Evolutionary conservation across 768 basidiomycete genomes (phyloP).

Genomic region (Pisolithus sp.): DNA sequence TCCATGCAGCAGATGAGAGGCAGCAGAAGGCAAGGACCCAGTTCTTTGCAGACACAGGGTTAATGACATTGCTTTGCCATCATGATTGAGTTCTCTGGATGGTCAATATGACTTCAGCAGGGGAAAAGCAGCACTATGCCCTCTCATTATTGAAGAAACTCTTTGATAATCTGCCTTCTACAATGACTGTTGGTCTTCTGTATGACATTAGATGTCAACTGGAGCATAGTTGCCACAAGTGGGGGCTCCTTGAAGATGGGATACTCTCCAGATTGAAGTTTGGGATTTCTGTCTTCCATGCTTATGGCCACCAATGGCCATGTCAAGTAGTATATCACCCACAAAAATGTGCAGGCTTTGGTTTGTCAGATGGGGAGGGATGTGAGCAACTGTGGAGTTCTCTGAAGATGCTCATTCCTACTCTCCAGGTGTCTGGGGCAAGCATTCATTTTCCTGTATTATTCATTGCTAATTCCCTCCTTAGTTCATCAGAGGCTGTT

Average conservation of each 20-base stretch:
- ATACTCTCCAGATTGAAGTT: constrained; percentile 12
- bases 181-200: constrained; percentile 2
- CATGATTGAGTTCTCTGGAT: constrained; percentile 15
- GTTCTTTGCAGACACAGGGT: constrained; percentile 12
- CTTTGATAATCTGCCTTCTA: background rate
- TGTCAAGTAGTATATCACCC: constrained; percentile 33
- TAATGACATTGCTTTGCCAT: constrained; percentile 12
- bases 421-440: constrained; percentile 13
- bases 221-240: constrained; percentile 3
- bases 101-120: constrained; percentile 12
- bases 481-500: constrained; percentile 9
- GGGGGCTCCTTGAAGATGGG: background rate
- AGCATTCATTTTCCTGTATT: background rate
- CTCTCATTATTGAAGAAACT: background rate
- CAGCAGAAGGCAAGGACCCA: constrained; percentile 12
- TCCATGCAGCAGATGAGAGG: constrained; percentile 14
- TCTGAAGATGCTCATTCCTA: constrained; percentile 15
- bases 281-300: constrained; percentile 27
- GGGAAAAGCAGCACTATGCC: constrained; percentile 15
- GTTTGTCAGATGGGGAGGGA: constrained; percentile 32
- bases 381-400: constrained; percentile 30
- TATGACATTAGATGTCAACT: constrained; percentile 5
- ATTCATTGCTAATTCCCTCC: background rate
- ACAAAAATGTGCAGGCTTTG: constrained; percentile 21
- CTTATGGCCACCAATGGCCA: constrained; percentile 29